These are phyloP conservation scores for Hyphodiscus sp. DNA, from an alignment of 2,329 filamentous ascomycete species.

Conservation along the genomic window DNA sequence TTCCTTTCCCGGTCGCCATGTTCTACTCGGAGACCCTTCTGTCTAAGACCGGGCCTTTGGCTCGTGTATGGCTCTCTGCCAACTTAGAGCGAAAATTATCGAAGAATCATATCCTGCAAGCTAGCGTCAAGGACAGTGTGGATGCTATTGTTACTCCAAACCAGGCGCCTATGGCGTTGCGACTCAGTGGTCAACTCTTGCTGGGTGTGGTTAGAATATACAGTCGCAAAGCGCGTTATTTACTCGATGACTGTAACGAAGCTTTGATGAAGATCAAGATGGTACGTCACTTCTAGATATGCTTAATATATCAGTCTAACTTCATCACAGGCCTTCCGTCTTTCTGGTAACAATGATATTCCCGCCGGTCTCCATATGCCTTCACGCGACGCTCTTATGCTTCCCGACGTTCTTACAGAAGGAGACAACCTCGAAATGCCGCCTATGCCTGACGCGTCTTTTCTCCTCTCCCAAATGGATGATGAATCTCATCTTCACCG, in stretches of 20 bases:
- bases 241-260: slow-evolving; percentile 96
- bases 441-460: slow-evolving; percentile 81
- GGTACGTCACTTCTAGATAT: slow-evolving; percentile 49
- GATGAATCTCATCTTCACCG: slow-evolving; percentile 51
- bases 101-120: slow-evolving; percentile 91
- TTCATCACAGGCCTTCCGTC: slow-evolving; percentile 74
- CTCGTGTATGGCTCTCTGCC: slow-evolving; percentile 95
- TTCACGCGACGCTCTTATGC: slow-evolving; percentile 77
- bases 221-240: slow-evolving; percentile 90
- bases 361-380: slow-evolving; percentile 75
- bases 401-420: slow-evolving; percentile 89
- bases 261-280: slow-evolving; percentile 97
- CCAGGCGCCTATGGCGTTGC: slow-evolving; percentile 90
- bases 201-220: slow-evolving; percentile 97
- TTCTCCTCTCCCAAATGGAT: slow-evolving; percentile 71
- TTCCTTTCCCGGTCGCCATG: slow-evolving; percentile 49
- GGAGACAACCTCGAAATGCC: slow-evolving; percentile 73
- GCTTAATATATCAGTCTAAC: slow-evolving; percentile 22
- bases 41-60: slow-evolving; percentile 93
- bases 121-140: slow-evolving; percentile 91
- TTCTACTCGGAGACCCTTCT: slow-evolving; percentile 96
- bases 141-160: slow-evolving; percentile 89
- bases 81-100: slow-evolving; percentile 98
- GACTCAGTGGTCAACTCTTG: slow-evolving; percentile 87
- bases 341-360: slow-evolving; percentile 90